Base-by-base conservation (phyloP, 129 eudicot species). In the Silybum marianum region DNA sequence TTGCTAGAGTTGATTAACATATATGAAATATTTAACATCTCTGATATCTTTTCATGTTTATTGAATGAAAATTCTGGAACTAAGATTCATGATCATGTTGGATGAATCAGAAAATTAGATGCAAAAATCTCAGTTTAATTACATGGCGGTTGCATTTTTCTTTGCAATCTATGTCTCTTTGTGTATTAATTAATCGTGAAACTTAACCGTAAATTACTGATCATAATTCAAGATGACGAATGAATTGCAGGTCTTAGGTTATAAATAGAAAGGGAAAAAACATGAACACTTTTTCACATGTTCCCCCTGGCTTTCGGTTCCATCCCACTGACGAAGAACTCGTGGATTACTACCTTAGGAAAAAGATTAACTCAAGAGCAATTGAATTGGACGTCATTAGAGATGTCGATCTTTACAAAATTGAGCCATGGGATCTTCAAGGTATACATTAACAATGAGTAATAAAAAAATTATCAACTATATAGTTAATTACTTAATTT, bases 381-480 rank as follows among this genome's bases (percentile, higher is more conserved):
- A 91, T 91, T 7, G 91, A 91, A 82, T 74, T 89, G 2, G 91
- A 91, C 85, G 90, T 91, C 70, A 91, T 91, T 24, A 91, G 81
- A 87, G 96, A 91, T 32, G 82, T 91, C 19, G 96, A 91, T 83
- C 96, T 91, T 39, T 91, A 91, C 85, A 88, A 88, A 79, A 91
- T 91, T 2, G 96, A 91, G 85, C 96, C 96, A 10, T 91, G 96
- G 96, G 96, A 91, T 87, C 91, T 91, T 70, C 90, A 82, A 88
- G 96, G 96, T 91, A 84, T 13, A 38, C 21, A 62, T 6, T 32
- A 12, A 4, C 16, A 44, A 44, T 44, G 54, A 4, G 54, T 13
- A 44, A 32, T 4, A 3, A 44, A 44, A 44, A 44, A 13, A 44
- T 9, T 44, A 16, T 44, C 54, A 44, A 44, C 54, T 44, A 10